These are phyloP conservation scores for Teunomyces lycoperdinae DNA, from an alignment of 805 yeast species.

Conservation along the genomic window DNA sequence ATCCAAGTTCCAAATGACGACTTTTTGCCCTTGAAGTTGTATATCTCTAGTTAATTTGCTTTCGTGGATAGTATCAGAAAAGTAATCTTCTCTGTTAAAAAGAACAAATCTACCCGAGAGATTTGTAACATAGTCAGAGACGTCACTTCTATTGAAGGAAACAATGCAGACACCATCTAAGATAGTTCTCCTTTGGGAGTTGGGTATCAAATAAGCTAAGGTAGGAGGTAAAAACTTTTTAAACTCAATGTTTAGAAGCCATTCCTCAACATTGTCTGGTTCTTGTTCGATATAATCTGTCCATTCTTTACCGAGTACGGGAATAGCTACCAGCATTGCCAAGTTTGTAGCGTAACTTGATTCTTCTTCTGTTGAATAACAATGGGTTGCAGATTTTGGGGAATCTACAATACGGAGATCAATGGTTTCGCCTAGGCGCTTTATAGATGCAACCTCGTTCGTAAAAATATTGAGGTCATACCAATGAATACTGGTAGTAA, in stretches of 20 bases:
- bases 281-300: conserved; percentile 11
- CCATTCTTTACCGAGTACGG: conserved; percentile 28
- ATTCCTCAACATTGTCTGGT: conserved; percentile 12
- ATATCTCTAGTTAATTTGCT: conserved; percentile 5
- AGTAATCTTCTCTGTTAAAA: neutral
- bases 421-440: conserved; percentile 8
- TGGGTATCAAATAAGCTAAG: conserved; percentile 11
- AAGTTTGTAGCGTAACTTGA: conserved; percentile 14
- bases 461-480: conserved; percentile 9
- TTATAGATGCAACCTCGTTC: neutral
- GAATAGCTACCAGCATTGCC: conserved; percentile 28
- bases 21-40: neutral
- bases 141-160: neutral
- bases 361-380: conserved; percentile 13
- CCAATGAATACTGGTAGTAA: conserved; percentile 9
- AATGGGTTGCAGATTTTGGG: conserved; percentile 22
- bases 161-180: conserved; percentile 12
- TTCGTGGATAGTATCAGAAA: conserved; percentile 1
- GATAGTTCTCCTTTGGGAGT: conserved; percentile 11
- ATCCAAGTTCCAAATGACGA: neutral
- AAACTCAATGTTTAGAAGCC: conserved; percentile 19
- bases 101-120: conserved; percentile 10
- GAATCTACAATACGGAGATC: conserved; percentile 20
- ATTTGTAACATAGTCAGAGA: conserved; percentile 14
- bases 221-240: conserved; percentile 14